Evolutionary conservation across 1,139 yeast species (phyloP), one percentile per base, ranked within the genome.

Genomic region (Lipomyces yarrowii): DNA sequence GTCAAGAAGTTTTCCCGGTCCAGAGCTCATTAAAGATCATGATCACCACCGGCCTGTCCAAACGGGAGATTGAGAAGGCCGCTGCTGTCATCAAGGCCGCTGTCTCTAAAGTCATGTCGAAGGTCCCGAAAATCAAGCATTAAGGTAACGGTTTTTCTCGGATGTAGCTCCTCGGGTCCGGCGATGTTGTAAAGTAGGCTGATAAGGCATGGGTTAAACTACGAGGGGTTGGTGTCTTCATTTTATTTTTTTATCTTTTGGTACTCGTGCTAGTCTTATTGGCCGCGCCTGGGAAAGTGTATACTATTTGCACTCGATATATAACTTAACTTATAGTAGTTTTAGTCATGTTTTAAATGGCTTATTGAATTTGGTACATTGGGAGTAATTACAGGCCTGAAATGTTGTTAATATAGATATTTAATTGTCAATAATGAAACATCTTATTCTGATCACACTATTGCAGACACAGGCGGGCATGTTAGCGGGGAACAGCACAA

Each of bases 1-100:
- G 86, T 71, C 96, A 89, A 73, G 98, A 93, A 75, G 79, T 87
- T 65, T 82, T 90, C 70, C 96, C 96, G 3, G 82, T 90, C 57
- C 83, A 85, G 61, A 97, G 96, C 37, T 89, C 89, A 71, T 81
- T 93, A 72, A 83, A 88, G 72, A 75, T 92, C 15, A 82, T 84
- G 71, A 77, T 89, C 61, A 88, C 86, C 72, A 81, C 83, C 51
- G 87, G 85, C 2, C 83, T 87, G 67, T 75, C 84, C 1, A 75
- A 76, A 48, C 77, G 79, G n/a, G 96, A 91, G 70, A 77, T 89
- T 63, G 78, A 77, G 56, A 69, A 73, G 33, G 76, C 80, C n/a
- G 76, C 78, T 63, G 59, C 72, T 51, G 70, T 71, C 42, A 59
- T 76, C 32, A 71, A 72, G 58, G 62, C 67, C 15, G 70, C 64